phyloP scores from a whole-genome alignment of 2,329 filamentous ascomycete species.

The Lachnellula cervina region DNA sequence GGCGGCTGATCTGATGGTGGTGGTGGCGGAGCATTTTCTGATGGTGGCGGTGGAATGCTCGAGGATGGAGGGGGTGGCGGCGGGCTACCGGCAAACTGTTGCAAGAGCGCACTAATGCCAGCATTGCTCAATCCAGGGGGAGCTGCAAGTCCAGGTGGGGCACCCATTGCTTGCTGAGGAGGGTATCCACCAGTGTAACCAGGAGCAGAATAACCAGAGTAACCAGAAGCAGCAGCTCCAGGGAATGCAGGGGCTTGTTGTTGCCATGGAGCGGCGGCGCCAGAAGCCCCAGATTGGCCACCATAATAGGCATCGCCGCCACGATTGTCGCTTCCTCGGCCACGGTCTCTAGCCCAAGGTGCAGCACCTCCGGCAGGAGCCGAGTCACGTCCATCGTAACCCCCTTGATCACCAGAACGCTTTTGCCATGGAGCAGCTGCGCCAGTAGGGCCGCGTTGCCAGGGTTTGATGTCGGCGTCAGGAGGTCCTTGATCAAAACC shows the following conservation, averaged over 20 bases:
- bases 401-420: slow-evolving; percentile 39
- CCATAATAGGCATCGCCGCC: slow-evolving; percentile 45
- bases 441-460: slow-evolving; percentile 81
- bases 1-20: slow-evolving; percentile 55
- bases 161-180: slow-evolving; percentile 40
- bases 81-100: slow-evolving; percentile 52
- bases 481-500: slow-evolving; percentile 48
- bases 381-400: slow-evolving; percentile 34
- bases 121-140: slow-evolving; percentile 48
- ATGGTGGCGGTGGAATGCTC: slow-evolving; percentile 37
- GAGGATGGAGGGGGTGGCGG: slow-evolving; percentile 52
- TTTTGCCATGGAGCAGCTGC: slow-evolving; percentile 74
- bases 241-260: slow-evolving; percentile 38
- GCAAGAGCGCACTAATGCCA: slow-evolving; percentile 60
- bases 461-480: slow-evolving; percentile 65
- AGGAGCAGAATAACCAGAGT: slow-evolving; percentile 47
- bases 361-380: slow-evolving; percentile 42
- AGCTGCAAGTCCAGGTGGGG: slow-evolving; percentile 37
- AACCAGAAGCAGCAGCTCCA: slow-evolving; percentile 45
- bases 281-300: slow-evolving; percentile 42
- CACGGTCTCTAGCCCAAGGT: slow-evolving; percentile 59
- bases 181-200: slow-evolving; percentile 38
- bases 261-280: slow-evolving; percentile 39
- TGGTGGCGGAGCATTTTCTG: slow-evolving; percentile 56
- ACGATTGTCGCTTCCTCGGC: slow-evolving; percentile 37